Conservation (phyloP, 1,284 basidiomycete genomes). For the Sparassis latifolia region DNA sequence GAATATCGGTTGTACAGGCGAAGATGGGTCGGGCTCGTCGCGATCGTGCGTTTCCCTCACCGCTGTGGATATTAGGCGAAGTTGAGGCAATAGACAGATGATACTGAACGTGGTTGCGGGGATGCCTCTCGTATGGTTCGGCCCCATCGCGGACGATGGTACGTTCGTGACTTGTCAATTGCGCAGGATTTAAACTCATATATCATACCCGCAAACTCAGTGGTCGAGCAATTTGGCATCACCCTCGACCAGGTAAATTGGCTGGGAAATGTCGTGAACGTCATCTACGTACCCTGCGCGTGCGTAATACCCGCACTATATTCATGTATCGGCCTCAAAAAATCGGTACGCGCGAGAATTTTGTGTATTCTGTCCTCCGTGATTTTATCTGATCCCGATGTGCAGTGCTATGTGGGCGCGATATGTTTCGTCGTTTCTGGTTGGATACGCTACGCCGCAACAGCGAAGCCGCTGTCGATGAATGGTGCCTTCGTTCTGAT, state of each 20-base stretch:
- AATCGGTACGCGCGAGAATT: slow-evolving; percentile 40
- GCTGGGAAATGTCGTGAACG: slow-evolving; percentile 62
- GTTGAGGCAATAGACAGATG: slow-evolving; percentile 33
- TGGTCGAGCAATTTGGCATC: slow-evolving; percentile 42
- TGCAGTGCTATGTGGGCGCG: slow-evolving; percentile 6
- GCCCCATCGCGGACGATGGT: slow-evolving; percentile 68
- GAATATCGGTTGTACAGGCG: slow-evolving; percentile 58
- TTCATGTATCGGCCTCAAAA: slow-evolving; percentile 50
- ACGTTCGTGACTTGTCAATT: slow-evolving; percentile 6
- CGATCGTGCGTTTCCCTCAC: slow-evolving; percentile 39
- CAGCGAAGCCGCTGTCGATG: slow-evolving; percentile 41
- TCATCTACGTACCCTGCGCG: slow-evolving; percentile 56
- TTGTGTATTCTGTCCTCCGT: no score
- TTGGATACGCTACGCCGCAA: slow-evolving; percentile 75
- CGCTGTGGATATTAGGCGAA: background rate
- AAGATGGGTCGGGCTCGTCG: slow-evolving; percentile 58
- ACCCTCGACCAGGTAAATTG: slow-evolving; percentile 67
- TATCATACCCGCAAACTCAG: background rate
- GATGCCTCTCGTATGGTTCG: slow-evolving; percentile 70
- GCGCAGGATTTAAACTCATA: background rate
- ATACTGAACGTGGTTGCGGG: slow-evolving; percentile 54
- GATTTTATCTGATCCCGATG: background rate
- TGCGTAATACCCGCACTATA: slow-evolving; percentile 50
- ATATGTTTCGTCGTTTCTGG: slow-evolving; percentile 30
- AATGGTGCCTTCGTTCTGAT: slow-evolving; percentile 52